Conservation (phyloP, 257 asterid species). For the Prunella vulgaris region DNA sequence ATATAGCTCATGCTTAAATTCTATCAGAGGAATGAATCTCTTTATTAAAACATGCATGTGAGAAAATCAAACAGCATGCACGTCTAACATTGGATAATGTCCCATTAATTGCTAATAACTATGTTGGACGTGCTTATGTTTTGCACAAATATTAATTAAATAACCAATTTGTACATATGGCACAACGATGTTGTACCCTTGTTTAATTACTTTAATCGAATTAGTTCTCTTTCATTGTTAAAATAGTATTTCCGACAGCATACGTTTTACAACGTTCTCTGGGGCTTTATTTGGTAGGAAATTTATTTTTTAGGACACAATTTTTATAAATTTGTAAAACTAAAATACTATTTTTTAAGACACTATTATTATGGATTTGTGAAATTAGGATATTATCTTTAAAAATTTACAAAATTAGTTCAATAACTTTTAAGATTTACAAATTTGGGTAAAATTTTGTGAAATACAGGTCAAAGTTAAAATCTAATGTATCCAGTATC, state of each 20-base stretch:
- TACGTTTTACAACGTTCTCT: neutral
- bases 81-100: slow-evolving; percentile 8
- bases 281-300: too few species aligned
- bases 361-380: too few species aligned
- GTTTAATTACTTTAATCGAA: neutral
- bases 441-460: too few species aligned
- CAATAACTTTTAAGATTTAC: too few species aligned
- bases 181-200: neutral
- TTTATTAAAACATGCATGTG: neutral
- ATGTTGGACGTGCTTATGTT: slow-evolving; percentile 18
- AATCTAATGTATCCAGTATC: too few species aligned
- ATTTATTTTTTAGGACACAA: too few species aligned
- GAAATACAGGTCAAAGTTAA: too few species aligned
- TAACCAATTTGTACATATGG: neutral
- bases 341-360: too few species aligned
- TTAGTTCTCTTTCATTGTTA: neutral
- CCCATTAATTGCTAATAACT: neutral
- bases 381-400: too few species aligned
- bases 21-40: neutral
- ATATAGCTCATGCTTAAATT: neutral
- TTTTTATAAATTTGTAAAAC: too few species aligned
- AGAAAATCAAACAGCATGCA: neutral
- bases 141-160: neutral
- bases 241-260: neutral
- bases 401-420: too few species aligned